Evolutionary conservation across 2,329 filamentous ascomycete genomes (phyloP), one percentile per base, ranked within the genome.

Genomic region (Plectosphaerella plurivora): DNA sequence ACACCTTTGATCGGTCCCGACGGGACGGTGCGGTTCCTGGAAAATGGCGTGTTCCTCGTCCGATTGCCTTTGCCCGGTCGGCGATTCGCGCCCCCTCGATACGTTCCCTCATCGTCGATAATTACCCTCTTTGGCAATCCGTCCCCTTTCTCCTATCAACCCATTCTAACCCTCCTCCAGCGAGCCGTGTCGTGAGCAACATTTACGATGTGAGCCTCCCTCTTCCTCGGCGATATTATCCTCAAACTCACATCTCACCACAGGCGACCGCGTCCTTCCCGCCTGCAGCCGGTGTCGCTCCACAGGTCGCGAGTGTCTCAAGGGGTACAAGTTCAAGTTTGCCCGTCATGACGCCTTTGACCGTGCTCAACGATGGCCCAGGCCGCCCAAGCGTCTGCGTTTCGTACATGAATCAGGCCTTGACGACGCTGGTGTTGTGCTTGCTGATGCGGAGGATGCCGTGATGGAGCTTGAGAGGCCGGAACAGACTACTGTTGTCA

Each of bases 121-220:
- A 49, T 49, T 25, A 15, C 47, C 47, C 47, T 15, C 36, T 44
- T 45, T 14, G 37, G 18, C 36, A 14, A 15, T 33, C 9, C 4
- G 28, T 8, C 28, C 28, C 11, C 28, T 9, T 8, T 10, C 28
- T 33, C 11, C 4, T 12, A 33, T 33, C 8, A 33, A 33, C 28
- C 8, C 28, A 5, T 10, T 10, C 28, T 33, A 4, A 35, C 25
- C 25, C n/a, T 3, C 41, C 3, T 44, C 52, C 59, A 77, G 73
- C 59, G 68, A 73, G 59, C 73, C 70, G 46, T 77, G 74, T 61
- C 72, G 74, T 55, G 70, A 74, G 53, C 71, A 75, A 57, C 74
- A 77, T 59, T 60, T 77, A 15, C 75, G 72, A 66, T 77, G 74
- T 73, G 49, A 62, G 71, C 9, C 39, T 36, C 15, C 37, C 10